phyloP scores from a whole-genome alignment of 371 early-diverging fungal genomes.

The Cokeromyces recurvatus region DNA sequence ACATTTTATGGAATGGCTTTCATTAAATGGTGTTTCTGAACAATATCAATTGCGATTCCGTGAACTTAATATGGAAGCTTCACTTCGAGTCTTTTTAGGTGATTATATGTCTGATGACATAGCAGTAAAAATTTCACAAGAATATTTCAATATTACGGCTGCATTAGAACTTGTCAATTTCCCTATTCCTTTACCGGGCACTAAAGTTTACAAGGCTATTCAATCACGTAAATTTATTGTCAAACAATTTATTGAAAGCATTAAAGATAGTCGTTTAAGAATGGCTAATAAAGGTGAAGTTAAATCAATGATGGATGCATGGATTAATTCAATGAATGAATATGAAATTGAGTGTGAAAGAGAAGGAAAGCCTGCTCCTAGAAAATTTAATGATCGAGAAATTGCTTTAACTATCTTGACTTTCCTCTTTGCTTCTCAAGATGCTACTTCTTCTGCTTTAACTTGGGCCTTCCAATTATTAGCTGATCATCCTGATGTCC shows the following conservation, averaged over 20 bases:
- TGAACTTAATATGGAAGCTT: conserved; percentile 49
- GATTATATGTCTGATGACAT: conserved; percentile 43
- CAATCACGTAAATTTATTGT: conserved; percentile 51
- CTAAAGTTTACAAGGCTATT: conserved; percentile 52
- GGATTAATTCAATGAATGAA: conserved; percentile 40
- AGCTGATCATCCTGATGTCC: conserved; percentile 48
- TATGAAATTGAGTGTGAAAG: conserved; percentile 29
- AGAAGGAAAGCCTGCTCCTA: conserved; percentile 35
- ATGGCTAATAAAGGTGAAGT: conserved; percentile 31
- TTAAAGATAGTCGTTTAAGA: conserved; percentile 37
- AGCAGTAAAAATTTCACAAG: conserved; percentile 38
- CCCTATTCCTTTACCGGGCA: conserved; percentile 51
- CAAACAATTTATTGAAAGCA: conserved; percentile 38
- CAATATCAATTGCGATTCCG: conserved; percentile 47
- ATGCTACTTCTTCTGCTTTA: conserved; percentile 49
- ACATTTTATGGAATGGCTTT: conserved; percentile 43
- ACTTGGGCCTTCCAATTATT: conserved; percentile 50
- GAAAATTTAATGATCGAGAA: conserved; percentile 44
- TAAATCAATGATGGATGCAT: conserved; percentile 48
- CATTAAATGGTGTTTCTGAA: conserved; percentile 30
- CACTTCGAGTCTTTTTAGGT: conserved; percentile 50
- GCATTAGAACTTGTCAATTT: conserved; percentile 55
- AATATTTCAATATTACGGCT: conserved; percentile 51
- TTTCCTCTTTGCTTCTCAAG: conserved; percentile 49
- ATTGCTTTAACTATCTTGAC: conserved; percentile 46